Conservation (phyloP, 441 rosid genomes). For the Bruguiera hainesii region DNA sequence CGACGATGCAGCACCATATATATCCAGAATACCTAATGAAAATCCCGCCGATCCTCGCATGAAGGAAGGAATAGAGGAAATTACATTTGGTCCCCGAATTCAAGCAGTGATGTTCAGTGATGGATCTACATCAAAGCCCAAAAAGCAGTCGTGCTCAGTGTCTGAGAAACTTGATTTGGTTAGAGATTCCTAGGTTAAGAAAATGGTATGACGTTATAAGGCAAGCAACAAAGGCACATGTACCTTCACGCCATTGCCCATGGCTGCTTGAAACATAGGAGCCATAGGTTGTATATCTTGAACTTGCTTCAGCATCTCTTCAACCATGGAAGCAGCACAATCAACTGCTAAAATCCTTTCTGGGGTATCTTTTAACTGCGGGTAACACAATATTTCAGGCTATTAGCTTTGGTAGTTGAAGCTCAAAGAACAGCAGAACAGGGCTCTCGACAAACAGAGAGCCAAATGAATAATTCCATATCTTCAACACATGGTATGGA, state of each 20-base stretch:
- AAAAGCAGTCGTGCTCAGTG: slow-evolving; percentile 59
- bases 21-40: slow-evolving; percentile 2
- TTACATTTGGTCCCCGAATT: slow-evolving; percentile 94
- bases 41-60: not conserved
- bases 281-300: slow-evolving; percentile 35
- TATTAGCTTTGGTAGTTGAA: too few relatives aligned
- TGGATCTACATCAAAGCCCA: slow-evolving; percentile 86
- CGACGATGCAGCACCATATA: too few relatives aligned
- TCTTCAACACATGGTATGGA: not conserved
- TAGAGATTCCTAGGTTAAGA: slow-evolving; percentile 11
- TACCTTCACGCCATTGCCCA: slow-evolving; percentile 45
- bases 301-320: slow-evolving; percentile 82
- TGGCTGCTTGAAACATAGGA: slow-evolving; percentile 24
- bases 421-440: not conserved
- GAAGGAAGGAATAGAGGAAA: slow-evolving; percentile 22
- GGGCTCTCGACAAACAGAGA: not conserved
- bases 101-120: slow-evolving; percentile 70
- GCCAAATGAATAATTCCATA: not conserved
- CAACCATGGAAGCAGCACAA: slow-evolving; percentile 85
- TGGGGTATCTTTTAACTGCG: slow-evolving; percentile 86
- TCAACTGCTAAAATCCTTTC: slow-evolving; percentile 91
- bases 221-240: slow-evolving; percentile 15
- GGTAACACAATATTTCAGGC: slow-evolving; percentile 10
- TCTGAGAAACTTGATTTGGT: slow-evolving; percentile 46
- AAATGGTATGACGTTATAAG: slow-evolving; percentile 5